Percentiles rank a stretch among this genome's conserved stretches.
Evolutionary conservation across 192 early-diverging fungal species (phyloP).

Genomic region (Pilobolus umbonatus): DNA sequence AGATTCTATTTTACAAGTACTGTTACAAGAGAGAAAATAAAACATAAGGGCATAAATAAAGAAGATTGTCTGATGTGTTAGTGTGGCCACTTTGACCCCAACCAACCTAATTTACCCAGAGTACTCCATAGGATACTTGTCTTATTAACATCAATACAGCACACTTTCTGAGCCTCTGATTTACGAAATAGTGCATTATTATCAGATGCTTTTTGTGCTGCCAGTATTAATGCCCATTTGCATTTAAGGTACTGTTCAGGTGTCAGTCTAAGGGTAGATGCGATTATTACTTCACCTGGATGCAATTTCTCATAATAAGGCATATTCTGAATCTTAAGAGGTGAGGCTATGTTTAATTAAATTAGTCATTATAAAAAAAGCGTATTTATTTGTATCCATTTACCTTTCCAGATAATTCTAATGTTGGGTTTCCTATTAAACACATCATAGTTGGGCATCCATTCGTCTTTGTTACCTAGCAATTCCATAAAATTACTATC

Average conservation of each 20-base stretch:
- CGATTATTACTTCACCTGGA: conserved; percentile 26
- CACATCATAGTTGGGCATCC: conserved; percentile 23
- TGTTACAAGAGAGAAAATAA: no score
- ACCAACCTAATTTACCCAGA: conserved; percentile 74
- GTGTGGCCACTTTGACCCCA: conserved; percentile 32
- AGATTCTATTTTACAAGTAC: no score
- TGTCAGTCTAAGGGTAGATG: conserved; percentile 62
- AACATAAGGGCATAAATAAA: no score
- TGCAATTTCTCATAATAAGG: conserved; percentile 27
- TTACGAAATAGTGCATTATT: conserved; percentile 57
- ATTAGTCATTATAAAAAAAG: no score
- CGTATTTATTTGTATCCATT: no score
- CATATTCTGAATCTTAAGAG: conserved; percentile 21
- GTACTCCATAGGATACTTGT: conserved; percentile 71
- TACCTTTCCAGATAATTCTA: conserved; percentile 36
- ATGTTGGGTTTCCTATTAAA: conserved; percentile 24
- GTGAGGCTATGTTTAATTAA: conserved; percentile 19
- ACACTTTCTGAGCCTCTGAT: conserved; percentile 76
- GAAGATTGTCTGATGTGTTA: conserved; percentile 20
- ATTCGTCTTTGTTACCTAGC: conserved; percentile 15
- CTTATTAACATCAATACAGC: conserved; percentile 85
- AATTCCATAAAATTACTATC: conserved; percentile 1
- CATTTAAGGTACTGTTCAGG: conserved; percentile 74
- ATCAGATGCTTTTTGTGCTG: conserved; percentile 27
- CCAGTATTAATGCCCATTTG: conserved; percentile 62